Evolutionary conservation across 345 rosid species (phyloP).

Genomic region (Erucastrum elatum): DNA sequence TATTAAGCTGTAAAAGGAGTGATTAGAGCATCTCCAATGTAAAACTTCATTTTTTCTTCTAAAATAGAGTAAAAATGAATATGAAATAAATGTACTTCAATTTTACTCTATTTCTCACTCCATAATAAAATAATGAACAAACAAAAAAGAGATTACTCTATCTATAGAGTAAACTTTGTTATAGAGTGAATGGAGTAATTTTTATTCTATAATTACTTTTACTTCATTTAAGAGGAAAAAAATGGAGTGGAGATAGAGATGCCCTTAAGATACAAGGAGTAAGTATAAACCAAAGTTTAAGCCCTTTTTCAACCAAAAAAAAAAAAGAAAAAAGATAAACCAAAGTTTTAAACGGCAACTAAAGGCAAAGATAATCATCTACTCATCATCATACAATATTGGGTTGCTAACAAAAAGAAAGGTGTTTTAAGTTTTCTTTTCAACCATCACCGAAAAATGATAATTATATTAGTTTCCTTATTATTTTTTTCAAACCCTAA

Average conservation of each 20-base stretch:
- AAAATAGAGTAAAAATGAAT: too few relatives aligned
- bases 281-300: background rate
- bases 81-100: too few relatives aligned
- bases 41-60: too few relatives aligned
- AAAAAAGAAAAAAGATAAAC: background rate
- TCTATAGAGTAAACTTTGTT: too few relatives aligned
- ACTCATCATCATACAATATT: constrained; percentile 12
- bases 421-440: background rate
- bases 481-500: background rate
- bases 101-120: too few relatives aligned
- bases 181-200: too few relatives aligned
- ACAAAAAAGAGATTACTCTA: too few relatives aligned
- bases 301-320: too few relatives aligned
- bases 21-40: background rate
- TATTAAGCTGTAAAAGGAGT: background rate
- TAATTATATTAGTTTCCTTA: background rate
- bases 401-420: constrained; percentile 13
- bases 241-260: too few relatives aligned
- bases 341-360: constrained; percentile 25
- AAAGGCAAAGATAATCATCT: constrained; percentile 12
- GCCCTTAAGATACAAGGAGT: background rate
- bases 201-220: too few relatives aligned
- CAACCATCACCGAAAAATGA: background rate
- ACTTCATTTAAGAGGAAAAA: too few relatives aligned
- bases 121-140: too few relatives aligned